These are phyloP conservation scores for Gossypium stocksii DNA, from an alignment of 345 rosid species.

Conservation along the genomic window DNA sequence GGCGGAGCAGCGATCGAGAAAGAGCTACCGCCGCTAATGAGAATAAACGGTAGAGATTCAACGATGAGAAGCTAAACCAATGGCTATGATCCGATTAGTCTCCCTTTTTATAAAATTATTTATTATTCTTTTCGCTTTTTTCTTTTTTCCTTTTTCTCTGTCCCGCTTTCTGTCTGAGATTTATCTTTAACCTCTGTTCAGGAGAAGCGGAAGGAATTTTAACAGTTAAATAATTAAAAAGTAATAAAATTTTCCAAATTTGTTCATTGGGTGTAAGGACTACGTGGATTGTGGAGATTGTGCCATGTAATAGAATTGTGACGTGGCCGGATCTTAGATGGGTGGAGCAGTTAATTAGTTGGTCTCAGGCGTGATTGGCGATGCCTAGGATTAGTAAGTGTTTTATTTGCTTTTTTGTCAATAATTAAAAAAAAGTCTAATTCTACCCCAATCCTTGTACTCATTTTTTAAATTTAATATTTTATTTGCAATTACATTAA, in stretches of 20 bases:
- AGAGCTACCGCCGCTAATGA: conserved; percentile 20
- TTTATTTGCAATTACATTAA: no score
- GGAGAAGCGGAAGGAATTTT: conserved; percentile 12
- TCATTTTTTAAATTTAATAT: no score
- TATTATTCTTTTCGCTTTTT: no score
- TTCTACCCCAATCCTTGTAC: no score
- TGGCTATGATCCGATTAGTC: background rate
- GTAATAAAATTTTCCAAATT: background rate
- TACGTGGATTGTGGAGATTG: background rate
- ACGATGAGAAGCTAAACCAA: background rate
- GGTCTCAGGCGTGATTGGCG: background rate
- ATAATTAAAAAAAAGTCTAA: no score
- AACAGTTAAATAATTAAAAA: conserved; percentile 12
- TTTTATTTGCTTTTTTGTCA: background rate
- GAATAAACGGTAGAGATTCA: conserved; percentile 6
- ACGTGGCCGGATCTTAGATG: background rate
- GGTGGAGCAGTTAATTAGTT: conserved; percentile 1
- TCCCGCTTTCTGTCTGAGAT: conserved; percentile 10
- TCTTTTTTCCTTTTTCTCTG: background rate
- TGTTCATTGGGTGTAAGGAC: background rate
- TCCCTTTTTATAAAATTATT: no score
- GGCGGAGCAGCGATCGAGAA: conserved; percentile 15
- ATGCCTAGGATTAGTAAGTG: background rate
- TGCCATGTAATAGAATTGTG: background rate
- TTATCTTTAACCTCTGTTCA: conserved; percentile 11